Base-by-base conservation (phyloP, 139 green algal species). In the Micromonas pusilla region DNA sequence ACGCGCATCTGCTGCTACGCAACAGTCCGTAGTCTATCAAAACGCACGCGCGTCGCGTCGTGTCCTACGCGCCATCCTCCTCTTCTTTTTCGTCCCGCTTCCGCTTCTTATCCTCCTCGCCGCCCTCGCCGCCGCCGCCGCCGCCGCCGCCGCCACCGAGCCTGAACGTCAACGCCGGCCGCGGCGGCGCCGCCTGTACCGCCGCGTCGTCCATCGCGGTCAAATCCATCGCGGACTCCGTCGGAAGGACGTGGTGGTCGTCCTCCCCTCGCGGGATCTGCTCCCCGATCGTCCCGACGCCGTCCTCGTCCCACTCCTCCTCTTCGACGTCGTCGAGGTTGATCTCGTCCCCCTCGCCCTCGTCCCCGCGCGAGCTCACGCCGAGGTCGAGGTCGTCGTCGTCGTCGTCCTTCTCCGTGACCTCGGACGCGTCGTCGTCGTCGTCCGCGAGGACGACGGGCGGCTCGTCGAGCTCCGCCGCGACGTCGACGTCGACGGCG, bases 301-400 rank as follows among this genome's bases (percentile, higher is more conserved):
- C 73, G 31, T 72, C 73, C 2, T 79, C 73, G 30, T 79, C 73
- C 25, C 62, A 53, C 21, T 72, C 60, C 9, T 80, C 74, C 3
- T 70, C 53, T 19, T 72, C 60, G 32, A 60, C 28, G 26, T 80
- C 74, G 21, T 38, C 60, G 4, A n/a, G 21, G 32, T 80, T 57
- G 16, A 63, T 31, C 23, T 66, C 52, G 39, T 52, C 71, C 32
- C 66, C 39, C 4, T 65, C 30, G 52, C 26, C 45, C 19, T 16
- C 45, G 6, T 65, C 30, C 13, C 34, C 30, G 21, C 37, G 23
- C 39, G 30, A n/a, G 19, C 2, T 1, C 63, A 57, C 68, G 37
- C 62, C 68, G 28, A 57, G 26, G 28, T 54, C 68, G 2, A 52
- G 23, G 25, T 76, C 23, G 25, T 57, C 68, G 2, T 76, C 45